Evolutionary conservation across 2,329 filamentous ascomycete genomes (phyloP), one percentile per base, ranked within the genome.

Genomic region (Rutstroemia sp.): DNA sequence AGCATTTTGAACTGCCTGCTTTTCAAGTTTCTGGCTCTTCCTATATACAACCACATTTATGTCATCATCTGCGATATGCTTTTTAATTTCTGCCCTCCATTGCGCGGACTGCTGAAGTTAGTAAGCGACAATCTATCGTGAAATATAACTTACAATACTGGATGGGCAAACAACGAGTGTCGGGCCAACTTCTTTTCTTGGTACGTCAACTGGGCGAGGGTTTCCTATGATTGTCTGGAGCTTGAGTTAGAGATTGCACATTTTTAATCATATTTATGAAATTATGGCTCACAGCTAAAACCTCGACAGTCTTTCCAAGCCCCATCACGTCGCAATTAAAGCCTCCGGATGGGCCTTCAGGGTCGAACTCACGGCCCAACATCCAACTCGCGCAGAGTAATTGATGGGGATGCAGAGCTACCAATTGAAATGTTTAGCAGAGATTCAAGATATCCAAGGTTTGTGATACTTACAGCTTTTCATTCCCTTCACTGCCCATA

Each of bases 261-360:
- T 34, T 5, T 9, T 14, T 34, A 14, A 10, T 34, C 10, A 12
- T 34, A 9, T 34, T 34, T 5, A 34, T 34, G 14, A n/a, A 27
- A 25, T 12, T 42, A 34, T 42, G 14, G 10, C 38, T 14, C 41
- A 52, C 49, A 14, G 38, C 38, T 19, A 52, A n/a, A 10, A 44
- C 21, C 38, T 52, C 39, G 9, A 52, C 2, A 2, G 49, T 52
- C 30, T 52, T 52, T 8, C 49, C 49, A 16, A 52, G 39, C 5
- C 49, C 49, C 49, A 52, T 52, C 8, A 23, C 25, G 25, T 52
- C 50, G 25, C 50, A 52, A 9, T 45, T 52, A 8, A 52, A 7
- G 18, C 50, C 50, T 23, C 50, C 50, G 1, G 25, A 21, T 34
- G 50, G 41, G 4, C 50, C 41, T 37, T 23, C 19, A 2, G 50